A percentile compares a stretch with the other conserved stretches of the same genome.
phyloP scores from a whole-genome alignment of 129 eudicot genomes.

The Chrysanthemum seticuspe region DNA sequence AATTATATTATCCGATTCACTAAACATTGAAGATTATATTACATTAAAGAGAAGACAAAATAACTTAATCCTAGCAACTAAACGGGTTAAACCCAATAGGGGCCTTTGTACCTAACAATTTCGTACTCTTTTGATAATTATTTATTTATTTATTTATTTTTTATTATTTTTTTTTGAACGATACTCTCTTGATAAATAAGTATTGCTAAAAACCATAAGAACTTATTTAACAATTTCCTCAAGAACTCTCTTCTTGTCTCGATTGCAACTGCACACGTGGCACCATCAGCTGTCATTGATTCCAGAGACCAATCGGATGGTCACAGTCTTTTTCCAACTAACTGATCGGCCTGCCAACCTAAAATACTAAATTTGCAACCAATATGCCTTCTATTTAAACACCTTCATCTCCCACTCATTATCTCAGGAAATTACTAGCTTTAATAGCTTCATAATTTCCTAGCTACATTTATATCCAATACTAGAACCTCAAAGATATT shows the following conservation, averaged over 20 bases:
- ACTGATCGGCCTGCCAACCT: slow-evolving; percentile 40
- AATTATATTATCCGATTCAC: no score
- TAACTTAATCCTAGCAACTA: no score
- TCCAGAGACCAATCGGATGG: slow-evolving; percentile 36
- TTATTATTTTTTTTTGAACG: no score
- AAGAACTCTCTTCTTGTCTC: background rate
- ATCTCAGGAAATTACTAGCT: slow-evolving; percentile 47
- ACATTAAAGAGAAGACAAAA: no score
- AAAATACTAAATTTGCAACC: slow-evolving; percentile 18
- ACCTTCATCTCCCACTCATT: slow-evolving; percentile 18
- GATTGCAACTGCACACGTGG: slow-evolving; percentile 34
- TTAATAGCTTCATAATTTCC: slow-evolving; percentile 36
- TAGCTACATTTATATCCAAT: background rate
- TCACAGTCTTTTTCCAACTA: slow-evolving; percentile 37
- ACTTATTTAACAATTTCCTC: background rate
- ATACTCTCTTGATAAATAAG: background rate
- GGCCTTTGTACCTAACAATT: no score
- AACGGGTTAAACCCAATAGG: no score
- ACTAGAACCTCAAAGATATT: background rate
- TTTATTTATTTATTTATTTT: no score
- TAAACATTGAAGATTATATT: no score
- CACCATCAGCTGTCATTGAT: slow-evolving; percentile 24
- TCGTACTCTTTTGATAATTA: no score
- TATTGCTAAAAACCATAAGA: background rate
- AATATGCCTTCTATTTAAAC: slow-evolving; percentile 35